Evolutionary conservation across 345 rosid genomes (phyloP).

Genomic region (Melaleuca alternifolia): DNA sequence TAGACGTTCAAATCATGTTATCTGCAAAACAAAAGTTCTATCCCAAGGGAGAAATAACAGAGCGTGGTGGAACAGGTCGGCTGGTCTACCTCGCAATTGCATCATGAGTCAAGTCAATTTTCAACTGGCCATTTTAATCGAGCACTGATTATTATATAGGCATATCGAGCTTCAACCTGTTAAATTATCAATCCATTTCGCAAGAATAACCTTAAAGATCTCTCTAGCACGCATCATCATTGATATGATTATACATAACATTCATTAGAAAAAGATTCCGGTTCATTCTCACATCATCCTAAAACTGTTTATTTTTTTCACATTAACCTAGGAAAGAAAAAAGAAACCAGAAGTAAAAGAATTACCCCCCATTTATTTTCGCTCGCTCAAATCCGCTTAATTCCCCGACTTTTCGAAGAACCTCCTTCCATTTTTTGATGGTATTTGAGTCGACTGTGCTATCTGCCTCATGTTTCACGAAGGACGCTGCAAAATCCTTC

Average conservation of each 20-base stretch:
- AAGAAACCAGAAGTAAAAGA: neutral
- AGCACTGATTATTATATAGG: neutral
- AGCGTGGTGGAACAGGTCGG: neutral
- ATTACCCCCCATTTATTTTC: neutral
- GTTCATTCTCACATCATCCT: neutral
- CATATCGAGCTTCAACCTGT: neutral
- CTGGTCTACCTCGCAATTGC: neutral
- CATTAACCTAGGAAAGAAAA: neutral
- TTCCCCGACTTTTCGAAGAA: neutral
- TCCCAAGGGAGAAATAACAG: no score
- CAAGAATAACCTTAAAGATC: neutral
- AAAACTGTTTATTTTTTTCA: neutral
- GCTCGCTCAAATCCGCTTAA: neutral
- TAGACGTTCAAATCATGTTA: neutral
- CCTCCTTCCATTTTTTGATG: neutral
- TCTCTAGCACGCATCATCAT: neutral
- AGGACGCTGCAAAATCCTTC: neutral
- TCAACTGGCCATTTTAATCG: neutral
- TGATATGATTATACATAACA: neutral
- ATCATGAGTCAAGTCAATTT: neutral
- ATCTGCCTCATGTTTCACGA: neutral
- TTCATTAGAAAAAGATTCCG: neutral
- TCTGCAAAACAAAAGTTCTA: neutral
- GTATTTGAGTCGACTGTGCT: neutral
- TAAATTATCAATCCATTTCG: neutral